Evolutionary conservation across 768 basidiomycete genomes (phyloP), one percentile per base, ranked within the genome.

Genomic region (Pulveroboletus sp.): DNA sequence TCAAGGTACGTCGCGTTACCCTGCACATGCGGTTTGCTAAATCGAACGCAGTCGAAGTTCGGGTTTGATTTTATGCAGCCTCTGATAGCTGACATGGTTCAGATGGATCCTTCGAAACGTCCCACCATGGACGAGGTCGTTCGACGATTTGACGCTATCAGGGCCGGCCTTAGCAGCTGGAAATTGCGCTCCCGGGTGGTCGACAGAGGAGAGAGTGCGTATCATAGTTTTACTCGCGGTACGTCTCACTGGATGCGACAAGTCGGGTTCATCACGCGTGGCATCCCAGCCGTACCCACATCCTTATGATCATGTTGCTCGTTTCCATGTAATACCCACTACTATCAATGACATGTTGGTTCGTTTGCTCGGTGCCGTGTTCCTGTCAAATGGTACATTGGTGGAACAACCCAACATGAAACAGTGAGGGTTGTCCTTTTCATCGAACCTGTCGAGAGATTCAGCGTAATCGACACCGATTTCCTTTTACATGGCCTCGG

Each of bases 91-190:
- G 71, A 69, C 8, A 76, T 78, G 76, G 57, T 67, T 1, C 65
- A 69, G 9, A 51, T 58, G 3, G 69, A 74, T 30, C 73, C 73
- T 0, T 21, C 50, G 0, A 63, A 69, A 43, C 65, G 73, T n/a
- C 72, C 73, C 0, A 70, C 57, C 0, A 73, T 74, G 45, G 61
- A 70, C 8, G 57, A 69, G 38, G 71, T 71, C 13, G 63, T 73
- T 0, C 9, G 28, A 0, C 66, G 67, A 1, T 72, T 74, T 44
- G 46, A 49, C 3, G 40, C 6, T 2, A 59, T 72, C 17, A 30
- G 44, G 6, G 43, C 47, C 9, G 26, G 43, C 5, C 57, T 71
- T 10, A 58, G 55, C 18, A 39, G 5, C 2, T 55, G 55, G 55
- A 65, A 61, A 39, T 46, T 71, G 6, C 64, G 71, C 10, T 69